Percentiles rank a stretch among this genome's conserved stretches.
These are phyloP conservation scores for Magnusiomyces tetraspermus DNA, from an alignment of 1,139 yeast species.

Conservation along the genomic window DNA sequence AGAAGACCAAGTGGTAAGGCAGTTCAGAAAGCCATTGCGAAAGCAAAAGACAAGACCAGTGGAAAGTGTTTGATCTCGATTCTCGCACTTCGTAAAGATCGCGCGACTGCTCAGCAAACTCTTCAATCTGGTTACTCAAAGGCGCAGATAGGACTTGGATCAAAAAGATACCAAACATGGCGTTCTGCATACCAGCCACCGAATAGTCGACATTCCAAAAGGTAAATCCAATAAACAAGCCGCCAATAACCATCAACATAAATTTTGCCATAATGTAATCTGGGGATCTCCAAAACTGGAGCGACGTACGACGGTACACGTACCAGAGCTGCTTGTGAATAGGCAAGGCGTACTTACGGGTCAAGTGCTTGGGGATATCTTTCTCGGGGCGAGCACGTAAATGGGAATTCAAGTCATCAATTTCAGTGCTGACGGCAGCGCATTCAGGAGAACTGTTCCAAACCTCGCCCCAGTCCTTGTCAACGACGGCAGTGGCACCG, in stretches of 20 bases:
- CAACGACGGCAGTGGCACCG: constrained; percentile 59
- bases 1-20: constrained; percentile 32
- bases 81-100: constrained; percentile 56
- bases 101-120: constrained; percentile 38
- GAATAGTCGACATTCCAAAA: constrained; percentile 33
- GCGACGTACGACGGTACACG: constrained; percentile 32
- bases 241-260: constrained; percentile 39
- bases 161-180: constrained; percentile 43
- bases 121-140: constrained; percentile 47
- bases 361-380: constrained; percentile 18
- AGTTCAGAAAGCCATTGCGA: constrained; percentile 38
- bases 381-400: constrained; percentile 22
- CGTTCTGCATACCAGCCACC: constrained; percentile 30
- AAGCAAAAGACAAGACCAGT: constrained; percentile 42
- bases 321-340: constrained; percentile 30
- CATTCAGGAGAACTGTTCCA: constrained; percentile 53
- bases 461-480: constrained; percentile 50
- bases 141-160: constrained; percentile 44
- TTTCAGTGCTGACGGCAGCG: constrained; percentile 30
- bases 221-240: constrained; percentile 46
- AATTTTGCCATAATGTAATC: constrained; percentile 32
- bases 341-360: constrained; percentile 24
- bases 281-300: constrained; percentile 37
- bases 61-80: constrained; percentile 52
- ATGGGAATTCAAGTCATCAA: constrained; percentile 36